These are phyloP conservation scores for Chimonanthus salicifolius DNA, from an alignment of 164 flowering plant genomes.

Conservation along the genomic window DNA sequence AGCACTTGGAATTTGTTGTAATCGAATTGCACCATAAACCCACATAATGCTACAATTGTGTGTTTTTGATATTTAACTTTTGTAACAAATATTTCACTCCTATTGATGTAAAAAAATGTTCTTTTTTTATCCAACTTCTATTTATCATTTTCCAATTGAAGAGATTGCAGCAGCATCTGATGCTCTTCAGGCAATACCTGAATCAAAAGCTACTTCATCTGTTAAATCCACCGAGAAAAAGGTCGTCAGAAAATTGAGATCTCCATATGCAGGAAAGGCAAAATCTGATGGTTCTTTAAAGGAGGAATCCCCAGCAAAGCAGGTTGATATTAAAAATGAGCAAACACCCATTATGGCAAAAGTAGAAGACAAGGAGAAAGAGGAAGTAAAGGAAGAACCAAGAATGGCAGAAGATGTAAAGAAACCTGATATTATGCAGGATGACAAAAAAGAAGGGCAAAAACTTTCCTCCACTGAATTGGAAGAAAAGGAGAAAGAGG, in stretches of 20 bases:
- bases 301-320: background rate
- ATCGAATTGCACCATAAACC: no score
- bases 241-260: conserved; percentile 19
- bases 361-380: background rate
- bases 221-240: conserved; percentile 24
- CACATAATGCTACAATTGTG: no score
- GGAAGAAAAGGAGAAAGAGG: conserved; percentile 1
- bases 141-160: conserved; percentile 17
- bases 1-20: no score
- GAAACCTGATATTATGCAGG: conserved; percentile 2
- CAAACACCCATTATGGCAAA: background rate
- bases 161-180: conserved; percentile 20
- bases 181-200: conserved; percentile 5
- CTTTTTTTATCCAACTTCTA: background rate
- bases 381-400: conserved; percentile 9
- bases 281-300: conserved; percentile 1
- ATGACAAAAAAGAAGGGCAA: background rate
- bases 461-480: background rate
- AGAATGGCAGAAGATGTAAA: conserved; percentile 12
- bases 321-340: background rate
- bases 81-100: no score
- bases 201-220: background rate
- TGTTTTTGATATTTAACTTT: no score
- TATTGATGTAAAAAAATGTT: background rate
- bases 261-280: conserved; percentile 11